Evolutionary conservation across 2,329 filamentous ascomycete species (phyloP), one percentile per base, ranked within the genome.

Genomic region (Phoma sp.): DNA sequence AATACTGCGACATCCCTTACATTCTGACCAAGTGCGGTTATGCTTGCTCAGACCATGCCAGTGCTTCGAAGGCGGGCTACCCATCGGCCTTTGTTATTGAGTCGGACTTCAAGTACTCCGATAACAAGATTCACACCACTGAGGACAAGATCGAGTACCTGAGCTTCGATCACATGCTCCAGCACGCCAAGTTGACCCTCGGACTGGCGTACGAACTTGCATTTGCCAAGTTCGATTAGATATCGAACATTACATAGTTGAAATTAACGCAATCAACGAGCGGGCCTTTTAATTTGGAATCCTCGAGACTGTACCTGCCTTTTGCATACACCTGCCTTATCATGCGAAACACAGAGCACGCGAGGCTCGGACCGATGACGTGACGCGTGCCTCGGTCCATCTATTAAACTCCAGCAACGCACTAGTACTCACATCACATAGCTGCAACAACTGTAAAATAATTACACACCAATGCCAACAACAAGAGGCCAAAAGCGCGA

Each of bases 21-120:
- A 84, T 93, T 45, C 84, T 93, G 76, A 96, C 91, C 14, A 90
- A 93, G 79, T 96, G 91, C 69, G 91, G 91, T 35, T 96, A 96
- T 69, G 91, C 91, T 37, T 91, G 89, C 78, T 89, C 86, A 7
- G 89, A 91, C 66, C 89, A 91, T 62, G 88, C 87, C 8, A 88
- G 85, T 30, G 88, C 89, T 5, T 86, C 84, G 61, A 89, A 90
- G 77, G 87, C 87, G 14, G 89, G 88, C 5, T 91, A 90, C 64
- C 88, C 89, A 0, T 87, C 85, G 0, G 88, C 88, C 0, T 91
- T 91, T 66, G 89, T 91, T 23, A 91, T 91, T 57, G 89, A 91
- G 77, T 87, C 85, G 18, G 83, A 84, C 37, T 90, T 91, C 71
- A 83, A 86, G 71, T 79, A 80, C 60, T 77, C 73, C 7, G 84